Evolutionary conservation across 2,329 filamentous ascomycete species (phyloP).

Genomic region (Exophiala lecanii-corni): DNA sequence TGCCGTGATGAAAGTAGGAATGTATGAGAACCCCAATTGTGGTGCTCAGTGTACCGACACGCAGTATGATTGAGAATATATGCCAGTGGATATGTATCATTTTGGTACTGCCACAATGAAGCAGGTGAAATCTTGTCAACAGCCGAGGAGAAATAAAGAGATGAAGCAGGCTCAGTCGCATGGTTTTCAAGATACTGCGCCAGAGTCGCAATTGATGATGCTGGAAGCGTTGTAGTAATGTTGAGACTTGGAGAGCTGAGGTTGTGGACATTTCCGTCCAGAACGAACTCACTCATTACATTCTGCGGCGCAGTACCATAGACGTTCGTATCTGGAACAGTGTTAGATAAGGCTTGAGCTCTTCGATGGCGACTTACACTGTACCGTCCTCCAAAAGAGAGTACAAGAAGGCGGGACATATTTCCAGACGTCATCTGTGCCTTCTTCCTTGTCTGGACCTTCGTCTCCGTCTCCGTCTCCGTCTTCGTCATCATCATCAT

Average conservation of each 20-base stretch:
- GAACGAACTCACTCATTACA: slow-evolving; percentile 9
- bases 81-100: slow-evolving; percentile 14
- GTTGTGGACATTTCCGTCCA: slow-evolving; percentile 9
- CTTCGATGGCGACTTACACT: slow-evolving; percentile 7
- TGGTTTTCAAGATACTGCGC: slow-evolving; percentile 12
- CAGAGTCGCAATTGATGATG: slow-evolving; percentile 4
- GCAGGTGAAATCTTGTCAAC: slow-evolving; percentile 4
- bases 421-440: slow-evolving; percentile 13
- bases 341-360: not conserved
- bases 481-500: slow-evolving; percentile 11
- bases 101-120: slow-evolving; percentile 16
- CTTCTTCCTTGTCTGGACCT: no score
- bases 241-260: slow-evolving; percentile 16
- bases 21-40: slow-evolving; percentile 37
- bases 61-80: slow-evolving; percentile 15
- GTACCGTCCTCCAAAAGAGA: slow-evolving; percentile 15
- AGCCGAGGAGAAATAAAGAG: not conserved
- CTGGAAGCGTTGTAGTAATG: slow-evolving; percentile 16
- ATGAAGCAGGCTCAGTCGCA: slow-evolving; percentile 1
- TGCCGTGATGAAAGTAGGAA: slow-evolving; percentile 31
- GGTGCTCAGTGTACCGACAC: slow-evolving; percentile 20
- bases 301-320: slow-evolving; percentile 10
- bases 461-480: not conserved
- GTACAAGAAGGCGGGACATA: slow-evolving; percentile 19
- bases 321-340: slow-evolving; percentile 7